phyloP scores from a whole-genome alignment of 345 rosid genomes.

The Cardamine occulta region DNA sequence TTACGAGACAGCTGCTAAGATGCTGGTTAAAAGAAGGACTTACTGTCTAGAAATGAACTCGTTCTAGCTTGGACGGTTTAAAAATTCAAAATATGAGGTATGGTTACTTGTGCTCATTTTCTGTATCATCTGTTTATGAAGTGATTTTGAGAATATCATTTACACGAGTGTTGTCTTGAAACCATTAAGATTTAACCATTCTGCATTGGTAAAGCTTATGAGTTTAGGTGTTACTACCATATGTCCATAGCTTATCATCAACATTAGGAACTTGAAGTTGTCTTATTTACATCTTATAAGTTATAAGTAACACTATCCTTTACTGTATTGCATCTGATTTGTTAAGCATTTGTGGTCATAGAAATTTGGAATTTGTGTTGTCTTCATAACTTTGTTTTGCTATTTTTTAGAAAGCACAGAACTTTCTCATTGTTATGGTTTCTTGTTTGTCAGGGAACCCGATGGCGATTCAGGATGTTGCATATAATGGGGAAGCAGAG shows the following conservation, averaged over 20 bases:
- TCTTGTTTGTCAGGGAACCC: slow-evolving; percentile 9
- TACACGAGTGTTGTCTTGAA: neutral
- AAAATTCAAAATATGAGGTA: slow-evolving; percentile 42
- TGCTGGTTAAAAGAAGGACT: slow-evolving; percentile 88
- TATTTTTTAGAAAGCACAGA: neutral
- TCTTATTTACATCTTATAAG: neutral
- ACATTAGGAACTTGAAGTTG: neutral
- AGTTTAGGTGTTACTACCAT: neutral
- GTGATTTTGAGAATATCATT: neutral
- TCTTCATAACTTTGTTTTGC: neutral
- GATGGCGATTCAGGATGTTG: slow-evolving; percentile 3
- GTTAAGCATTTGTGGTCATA: slow-evolving; percentile 20
- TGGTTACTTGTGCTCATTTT: neutral
- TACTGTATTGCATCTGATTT: neutral
- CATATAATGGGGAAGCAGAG: slow-evolving; percentile 33
- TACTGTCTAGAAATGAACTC: slow-evolving; percentile 99
- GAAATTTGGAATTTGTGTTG: neutral
- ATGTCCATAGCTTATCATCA: neutral
- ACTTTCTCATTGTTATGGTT: neutral
- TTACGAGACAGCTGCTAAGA: slow-evolving; percentile 81
- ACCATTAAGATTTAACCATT: neutral
- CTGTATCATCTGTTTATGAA: slow-evolving; percentile 3
- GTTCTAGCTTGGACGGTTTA: slow-evolving; percentile 49
- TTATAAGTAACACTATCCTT: neutral
- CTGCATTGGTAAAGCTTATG: slow-evolving; percentile 14